Conservation (phyloP, 192 early-diverging fungal species). For the Dissophora ornata region DNA sequence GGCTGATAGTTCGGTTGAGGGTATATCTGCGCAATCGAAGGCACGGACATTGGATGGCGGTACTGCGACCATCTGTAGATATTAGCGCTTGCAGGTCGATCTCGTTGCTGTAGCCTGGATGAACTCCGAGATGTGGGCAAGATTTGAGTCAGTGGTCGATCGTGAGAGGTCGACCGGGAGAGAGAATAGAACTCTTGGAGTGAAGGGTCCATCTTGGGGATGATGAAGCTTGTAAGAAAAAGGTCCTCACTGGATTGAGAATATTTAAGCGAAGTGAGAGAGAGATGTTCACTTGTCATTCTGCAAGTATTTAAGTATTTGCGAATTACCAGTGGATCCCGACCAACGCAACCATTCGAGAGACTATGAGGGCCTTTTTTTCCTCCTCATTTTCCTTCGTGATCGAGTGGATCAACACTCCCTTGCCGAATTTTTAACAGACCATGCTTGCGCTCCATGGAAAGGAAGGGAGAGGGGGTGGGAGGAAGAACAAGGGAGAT, state of each 20-base stretch:
- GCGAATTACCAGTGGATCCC: no score
- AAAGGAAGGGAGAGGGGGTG: no score
- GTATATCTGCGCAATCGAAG: slow-evolving; percentile 35
- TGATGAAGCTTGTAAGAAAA: no score
- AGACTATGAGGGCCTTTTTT: no score
- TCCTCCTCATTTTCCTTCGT: no score
- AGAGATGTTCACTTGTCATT: no score
- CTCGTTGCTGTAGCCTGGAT: slow-evolving; percentile 5
- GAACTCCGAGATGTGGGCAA: slow-evolving; percentile 8
- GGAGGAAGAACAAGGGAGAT: no score
- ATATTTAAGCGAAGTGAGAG: background rate
- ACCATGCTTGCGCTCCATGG: no score
- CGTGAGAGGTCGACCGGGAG: slow-evolving; percentile 44
- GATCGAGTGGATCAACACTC: slow-evolving; percentile 1
- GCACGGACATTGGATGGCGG: slow-evolving; percentile 27
- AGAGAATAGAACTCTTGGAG: slow-evolving; percentile 50
- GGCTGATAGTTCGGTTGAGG: slow-evolving; percentile 10
- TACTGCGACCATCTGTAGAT: slow-evolving; percentile 28
- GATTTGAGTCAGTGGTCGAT: slow-evolving; percentile 22
- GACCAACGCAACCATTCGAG: no score
- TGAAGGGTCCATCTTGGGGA: slow-evolving; percentile 29
- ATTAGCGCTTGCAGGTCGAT: slow-evolving; percentile 13
- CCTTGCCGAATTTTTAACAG: no score
- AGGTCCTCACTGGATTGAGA: no score
- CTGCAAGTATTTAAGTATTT: no score